Evolutionary conservation across 1,284 basidiomycete species (phyloP), one percentile per base, ranked within the genome.

Genomic region (Paramarasmius palmivorus): DNA sequence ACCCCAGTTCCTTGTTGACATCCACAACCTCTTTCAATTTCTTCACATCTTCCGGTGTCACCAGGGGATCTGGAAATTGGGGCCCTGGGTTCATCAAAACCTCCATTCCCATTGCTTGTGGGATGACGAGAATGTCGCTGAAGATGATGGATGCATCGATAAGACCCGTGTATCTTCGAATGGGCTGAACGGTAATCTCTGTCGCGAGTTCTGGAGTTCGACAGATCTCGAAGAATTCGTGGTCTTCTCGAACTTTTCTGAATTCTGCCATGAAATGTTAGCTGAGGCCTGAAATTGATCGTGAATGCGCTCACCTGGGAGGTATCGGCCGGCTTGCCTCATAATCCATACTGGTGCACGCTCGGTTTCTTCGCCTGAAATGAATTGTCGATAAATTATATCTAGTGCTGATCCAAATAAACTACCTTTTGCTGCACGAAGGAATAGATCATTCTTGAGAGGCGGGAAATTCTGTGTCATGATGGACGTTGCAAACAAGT

Each of bases 281-380:
- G 34, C 41, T 22, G 56, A 52, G 39, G 52, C 49, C 23, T n/a
- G 44, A 23, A 39, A 17, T 26, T n/a, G 38, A 29, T 15, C 7
- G 20, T 35, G 49, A 42, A 15, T 12, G 32, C 39, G 48, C 49
- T 22, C 65, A 93, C 93, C 95, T 71, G 95, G 95, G 49, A 98
- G 83, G 73, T 97, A 97, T 51, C 95, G 83, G 42, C 96, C 95
- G 19, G 97, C 97, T 70, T 99, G 96, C 32, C 97, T 84, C 96
- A 99, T 99, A 57, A 98, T 92, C 96, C 96, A 99, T 57, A 97
- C 94, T 12, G 96, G 96, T 2, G 96, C 93, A 54, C 93, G 85
- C 65, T 93, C 90, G 0, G 94, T 95, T 68, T 84, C 78, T 72
- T 96, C 87, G 12, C 94, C 93, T 89, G 58, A 36, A 53, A 44